phyloP scores from a whole-genome alignment of 805 yeast species.

The Candida nemodendra region DNA sequence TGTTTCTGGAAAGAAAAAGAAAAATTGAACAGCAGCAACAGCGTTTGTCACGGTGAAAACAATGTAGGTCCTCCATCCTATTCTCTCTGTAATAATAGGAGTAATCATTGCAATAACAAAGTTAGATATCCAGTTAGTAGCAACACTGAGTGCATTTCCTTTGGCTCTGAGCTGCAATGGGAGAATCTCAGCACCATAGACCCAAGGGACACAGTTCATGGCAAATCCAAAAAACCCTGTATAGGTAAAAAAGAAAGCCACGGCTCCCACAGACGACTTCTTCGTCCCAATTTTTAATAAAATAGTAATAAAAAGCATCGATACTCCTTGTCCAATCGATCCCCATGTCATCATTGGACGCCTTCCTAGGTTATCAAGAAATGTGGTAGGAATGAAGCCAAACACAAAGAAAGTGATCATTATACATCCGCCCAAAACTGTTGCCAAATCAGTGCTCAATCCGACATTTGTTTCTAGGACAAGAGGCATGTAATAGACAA shows the following conservation, averaged over 20 bases:
- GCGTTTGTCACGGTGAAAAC: conserved; percentile 55
- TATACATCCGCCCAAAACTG: conserved; percentile 60
- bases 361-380: conserved; percentile 61
- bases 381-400: conserved; percentile 55
- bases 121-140: conserved; percentile 72
- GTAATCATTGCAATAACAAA: conserved; percentile 64
- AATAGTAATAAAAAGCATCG: conserved; percentile 38
- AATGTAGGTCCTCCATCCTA: conserved; percentile 58
- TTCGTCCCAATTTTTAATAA: conserved; percentile 16
- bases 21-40: conserved; percentile 42
- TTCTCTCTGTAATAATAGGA: conserved; percentile 52
- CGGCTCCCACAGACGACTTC: conserved; percentile 42
- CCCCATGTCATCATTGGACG: conserved; percentile 52
- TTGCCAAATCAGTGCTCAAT: conserved; percentile 45
- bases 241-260: conserved; percentile 47
- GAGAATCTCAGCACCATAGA: conserved; percentile 54
- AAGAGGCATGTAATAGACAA: conserved; percentile 67
- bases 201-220: conserved; percentile 54
- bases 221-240: conserved; percentile 43
- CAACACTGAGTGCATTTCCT: conserved; percentile 61
- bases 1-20: conserved; percentile 59
- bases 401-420: conserved; percentile 53
- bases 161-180: conserved; percentile 67
- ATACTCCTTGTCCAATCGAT: conserved; percentile 30
- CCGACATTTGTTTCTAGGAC: conserved; percentile 64